Conservation (phyloP, 2,329 filamentous ascomycete genomes). For the Monosporascus sp. region DNA sequence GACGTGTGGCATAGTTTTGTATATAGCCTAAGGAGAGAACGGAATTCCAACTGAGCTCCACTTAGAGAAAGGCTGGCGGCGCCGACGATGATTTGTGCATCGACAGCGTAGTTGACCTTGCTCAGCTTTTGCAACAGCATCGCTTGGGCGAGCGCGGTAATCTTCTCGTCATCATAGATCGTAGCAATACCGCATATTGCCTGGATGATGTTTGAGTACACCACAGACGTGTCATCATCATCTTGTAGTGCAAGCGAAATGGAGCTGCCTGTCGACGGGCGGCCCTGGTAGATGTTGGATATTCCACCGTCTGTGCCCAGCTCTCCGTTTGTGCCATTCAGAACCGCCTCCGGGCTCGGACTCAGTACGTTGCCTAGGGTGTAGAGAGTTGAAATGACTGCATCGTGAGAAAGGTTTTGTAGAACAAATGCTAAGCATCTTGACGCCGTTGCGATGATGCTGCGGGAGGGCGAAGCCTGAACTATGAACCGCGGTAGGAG, state of each 20-base stretch:
- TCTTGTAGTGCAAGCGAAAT: constrained; percentile 71
- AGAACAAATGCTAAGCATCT: constrained; percentile 77
- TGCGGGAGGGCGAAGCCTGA: constrained; percentile 65
- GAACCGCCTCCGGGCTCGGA: constrained; percentile 54
- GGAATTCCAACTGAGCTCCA: constrained; percentile 77
- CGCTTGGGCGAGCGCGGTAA: constrained; percentile 85
- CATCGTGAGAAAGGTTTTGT: constrained; percentile 79
- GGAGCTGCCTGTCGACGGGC: constrained; percentile 64
- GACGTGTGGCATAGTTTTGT: constrained; percentile 69
- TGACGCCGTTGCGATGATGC: constrained; percentile 72
- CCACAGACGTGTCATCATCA: constrained; percentile 71
- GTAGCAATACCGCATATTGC: constrained; percentile 87
- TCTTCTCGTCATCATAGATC: constrained; percentile 79
- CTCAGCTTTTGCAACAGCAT: constrained; percentile 96
- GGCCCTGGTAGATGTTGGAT: constrained; percentile 44
- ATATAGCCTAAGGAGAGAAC: constrained; percentile 79
- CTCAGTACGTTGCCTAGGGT: constrained; percentile 94
- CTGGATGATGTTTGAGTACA: constrained; percentile 87
- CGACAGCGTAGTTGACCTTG: constrained; percentile 73
- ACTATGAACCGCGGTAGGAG: constrained; percentile 83
- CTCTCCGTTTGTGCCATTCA: constrained; percentile 46
- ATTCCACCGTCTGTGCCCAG: constrained; percentile 31
- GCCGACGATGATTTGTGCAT: constrained; percentile 80
- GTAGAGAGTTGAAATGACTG: constrained; percentile 91
- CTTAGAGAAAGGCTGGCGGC: constrained; percentile 71